Conservation (phyloP, 2,329 filamentous ascomycete species). For the Thielaviopsis musarum region DNA sequence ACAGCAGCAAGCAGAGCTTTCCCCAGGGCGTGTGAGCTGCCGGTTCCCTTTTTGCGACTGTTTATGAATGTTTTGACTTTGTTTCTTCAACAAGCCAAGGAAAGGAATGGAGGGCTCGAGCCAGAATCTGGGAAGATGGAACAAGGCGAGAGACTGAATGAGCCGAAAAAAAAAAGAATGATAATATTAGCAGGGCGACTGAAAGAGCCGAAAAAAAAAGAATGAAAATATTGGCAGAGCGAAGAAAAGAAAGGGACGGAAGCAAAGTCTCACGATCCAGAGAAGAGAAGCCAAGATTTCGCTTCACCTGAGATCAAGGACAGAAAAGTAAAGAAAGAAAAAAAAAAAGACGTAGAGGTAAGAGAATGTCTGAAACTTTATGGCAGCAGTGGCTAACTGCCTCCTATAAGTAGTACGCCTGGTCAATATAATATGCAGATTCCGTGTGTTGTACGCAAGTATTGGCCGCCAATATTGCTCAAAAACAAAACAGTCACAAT, state of each 20-base stretch:
- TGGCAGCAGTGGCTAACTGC: not conserved
- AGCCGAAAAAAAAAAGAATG: not conserved
- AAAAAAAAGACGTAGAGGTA: not conserved
- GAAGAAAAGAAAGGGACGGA: not conserved
- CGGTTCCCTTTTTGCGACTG: not conserved
- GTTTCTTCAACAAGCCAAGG: not conserved
- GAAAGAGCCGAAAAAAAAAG: not conserved
- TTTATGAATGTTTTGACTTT: not conserved
- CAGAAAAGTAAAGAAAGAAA: not conserved
- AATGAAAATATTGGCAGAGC: not conserved
- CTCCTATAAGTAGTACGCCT: not conserved
- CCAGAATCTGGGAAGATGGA: not conserved
- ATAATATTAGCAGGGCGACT: not conserved
- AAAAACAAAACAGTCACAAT: not conserved
- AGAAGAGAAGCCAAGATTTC: not conserved
- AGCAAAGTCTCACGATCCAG: not conserved
- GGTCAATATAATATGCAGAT: not conserved
- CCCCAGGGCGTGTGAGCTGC: not conserved
- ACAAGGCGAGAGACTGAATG: not conserved
- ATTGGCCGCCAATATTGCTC: not conserved
- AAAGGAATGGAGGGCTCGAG: not conserved
- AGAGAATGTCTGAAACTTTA: not conserved
- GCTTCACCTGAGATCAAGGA: not conserved
- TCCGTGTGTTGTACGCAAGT: not conserved
- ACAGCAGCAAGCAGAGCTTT: not conserved